Evolutionary conservation across 306 rosid genomes (phyloP).

Genomic region (Luffa aegyptiaca): DNA sequence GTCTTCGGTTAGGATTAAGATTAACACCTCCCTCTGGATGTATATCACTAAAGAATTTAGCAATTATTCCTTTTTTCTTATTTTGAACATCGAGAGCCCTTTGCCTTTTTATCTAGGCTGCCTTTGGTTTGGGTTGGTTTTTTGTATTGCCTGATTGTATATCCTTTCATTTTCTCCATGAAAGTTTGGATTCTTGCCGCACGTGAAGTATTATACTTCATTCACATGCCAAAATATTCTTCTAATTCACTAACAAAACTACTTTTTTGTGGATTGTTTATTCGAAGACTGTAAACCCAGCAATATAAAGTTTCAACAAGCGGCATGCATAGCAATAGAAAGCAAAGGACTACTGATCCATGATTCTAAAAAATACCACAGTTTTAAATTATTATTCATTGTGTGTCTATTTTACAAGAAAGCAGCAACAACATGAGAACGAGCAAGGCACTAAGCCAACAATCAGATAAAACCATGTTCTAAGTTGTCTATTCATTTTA

Average conservation of each 20-base stretch:
- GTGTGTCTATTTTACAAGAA: background rate
- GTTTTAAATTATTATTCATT: background rate
- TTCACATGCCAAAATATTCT: too few relatives aligned
- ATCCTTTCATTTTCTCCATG: too few relatives aligned
- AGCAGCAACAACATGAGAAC: background rate
- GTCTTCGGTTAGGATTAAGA: too few relatives aligned
- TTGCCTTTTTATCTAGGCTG: too few relatives aligned
- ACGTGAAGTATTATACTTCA: too few relatives aligned
- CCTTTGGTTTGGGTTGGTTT: too few relatives aligned
- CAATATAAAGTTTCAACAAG: background rate
- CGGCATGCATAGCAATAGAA: background rate
- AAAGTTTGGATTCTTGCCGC: too few relatives aligned
- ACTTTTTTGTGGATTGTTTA: background rate
- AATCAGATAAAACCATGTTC: background rate
- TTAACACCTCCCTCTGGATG: too few relatives aligned
- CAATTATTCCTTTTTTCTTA: too few relatives aligned
- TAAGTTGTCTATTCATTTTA: background rate
- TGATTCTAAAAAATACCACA: background rate
- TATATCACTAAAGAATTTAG: too few relatives aligned
- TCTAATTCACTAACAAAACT: background rate
- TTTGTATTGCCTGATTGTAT: too few relatives aligned
- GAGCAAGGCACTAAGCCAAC: background rate
- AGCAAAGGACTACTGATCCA: background rate
- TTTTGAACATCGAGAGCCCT: too few relatives aligned
- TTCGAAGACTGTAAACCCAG: background rate